Evolutionary conservation across 2,329 filamentous ascomycete genomes (phyloP).

Genomic region (Pseudocercospora fuligena): DNA sequence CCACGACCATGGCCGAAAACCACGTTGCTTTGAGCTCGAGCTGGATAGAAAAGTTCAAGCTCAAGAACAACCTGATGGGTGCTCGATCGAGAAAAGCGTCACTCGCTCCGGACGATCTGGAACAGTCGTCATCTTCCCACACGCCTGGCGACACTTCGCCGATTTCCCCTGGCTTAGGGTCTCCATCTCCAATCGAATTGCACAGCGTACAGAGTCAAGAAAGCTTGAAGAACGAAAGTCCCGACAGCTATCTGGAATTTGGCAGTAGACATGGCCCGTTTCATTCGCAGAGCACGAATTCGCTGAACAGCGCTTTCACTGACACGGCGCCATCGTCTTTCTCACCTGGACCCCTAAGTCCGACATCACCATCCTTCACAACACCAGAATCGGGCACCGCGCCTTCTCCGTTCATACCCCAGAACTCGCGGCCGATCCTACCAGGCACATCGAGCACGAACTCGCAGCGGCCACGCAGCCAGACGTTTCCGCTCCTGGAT

Average conservation of each 20-base stretch:
- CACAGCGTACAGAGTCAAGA: slow-evolving; percentile 70
- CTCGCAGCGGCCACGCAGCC: slow-evolving; percentile 79
- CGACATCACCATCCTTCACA: slow-evolving; percentile 76
- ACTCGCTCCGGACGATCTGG: slow-evolving; percentile 68
- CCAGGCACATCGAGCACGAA: slow-evolving; percentile 56
- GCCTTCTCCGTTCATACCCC: slow-evolving; percentile 66
- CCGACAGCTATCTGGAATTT: slow-evolving; percentile 65
- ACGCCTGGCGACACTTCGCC: slow-evolving; percentile 71
- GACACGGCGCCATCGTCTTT: slow-evolving; percentile 69
- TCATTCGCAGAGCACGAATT: slow-evolving; percentile 69
- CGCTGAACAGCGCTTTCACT: slow-evolving; percentile 69
- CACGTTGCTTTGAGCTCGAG: slow-evolving; percentile 72
- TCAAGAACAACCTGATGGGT: slow-evolving; percentile 72
- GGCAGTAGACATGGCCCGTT: slow-evolving; percentile 64
- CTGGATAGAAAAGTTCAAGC: slow-evolving; percentile 96
- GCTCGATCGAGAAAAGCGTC: slow-evolving; percentile 61
- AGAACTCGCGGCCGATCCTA: slow-evolving; percentile 41
- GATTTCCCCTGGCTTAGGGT: slow-evolving; percentile 69
- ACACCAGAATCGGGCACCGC: slow-evolving; percentile 70
- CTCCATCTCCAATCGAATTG: slow-evolving; percentile 70
- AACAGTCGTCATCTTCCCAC: slow-evolving; percentile 63
- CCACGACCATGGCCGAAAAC: slow-evolving; percentile 72
- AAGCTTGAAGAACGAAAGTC: slow-evolving; percentile 64
- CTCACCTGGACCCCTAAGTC: slow-evolving; percentile 73
- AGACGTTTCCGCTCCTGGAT: slow-evolving; percentile 80